Base-by-base conservation (phyloP, 306 rosid genomes). In the Styphnolobium japonicum region DNA sequence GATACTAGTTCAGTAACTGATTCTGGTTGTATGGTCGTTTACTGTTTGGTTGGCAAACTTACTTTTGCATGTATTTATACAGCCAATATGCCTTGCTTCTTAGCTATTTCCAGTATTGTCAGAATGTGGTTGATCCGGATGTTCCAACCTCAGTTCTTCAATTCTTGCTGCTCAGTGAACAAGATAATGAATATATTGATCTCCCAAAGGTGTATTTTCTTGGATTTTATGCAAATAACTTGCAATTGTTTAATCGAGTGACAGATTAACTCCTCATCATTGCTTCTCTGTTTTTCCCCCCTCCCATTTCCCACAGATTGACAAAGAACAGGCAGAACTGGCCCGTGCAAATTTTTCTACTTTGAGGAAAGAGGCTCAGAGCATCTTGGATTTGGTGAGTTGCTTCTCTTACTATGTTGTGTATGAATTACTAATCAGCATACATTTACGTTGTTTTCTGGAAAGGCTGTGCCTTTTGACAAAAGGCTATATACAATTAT, bases 71-170 rank as follows among this genome's bases (percentile, higher is more conserved):
- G 68, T 76, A 48, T 77, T 15, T 86, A 37, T 86, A 66, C 96
- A 95, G 98, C 64, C 98, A 92, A 92, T 95, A 92, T 80, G 97
- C 98, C 23, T 68, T 95, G 83, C 89, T 95, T 80, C 96, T 95
- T 73, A 90, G 98, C 95, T 95, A 92, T 87, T 91, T 95, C 78
- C 98, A 95, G 87, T 95, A 95, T 83, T 95, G 98, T 78, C 92
- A 82, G 69, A 92, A 95, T 86, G 81, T 95, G 73, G 90, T 92
- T 82, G 94, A 92, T 80, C 98, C 97, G 6, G 96, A 92, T 86
- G 89, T 95, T 79, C 98, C 98, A 29, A 83, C 91, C 81, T 84
- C 92, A 29, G 94, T 95, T 86, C 87, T 92, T 85, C 98, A 92
- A 33, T 88, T 85, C 84, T 81, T 95, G 87, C 86, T 92, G 65